These are phyloP conservation scores for Globisporangium nunn DNA, from an alignment of 352 stramenopile genomes.

Conservation along the genomic window DNA sequence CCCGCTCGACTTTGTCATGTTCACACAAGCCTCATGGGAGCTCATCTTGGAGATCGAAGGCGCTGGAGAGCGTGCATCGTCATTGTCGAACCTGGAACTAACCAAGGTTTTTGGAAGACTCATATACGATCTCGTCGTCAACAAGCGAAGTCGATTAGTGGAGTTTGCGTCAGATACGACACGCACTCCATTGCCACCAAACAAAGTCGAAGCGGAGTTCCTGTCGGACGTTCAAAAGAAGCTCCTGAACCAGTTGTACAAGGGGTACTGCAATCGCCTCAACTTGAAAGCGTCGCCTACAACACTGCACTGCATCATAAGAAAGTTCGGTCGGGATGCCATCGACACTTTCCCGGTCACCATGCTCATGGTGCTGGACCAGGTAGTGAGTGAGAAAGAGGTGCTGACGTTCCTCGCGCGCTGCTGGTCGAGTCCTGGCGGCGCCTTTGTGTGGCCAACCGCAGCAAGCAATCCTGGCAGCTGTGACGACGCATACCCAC, in stretches of 20 bases:
- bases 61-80: not conserved
- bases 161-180: not conserved
- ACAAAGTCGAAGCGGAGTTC: conserved; percentile 3
- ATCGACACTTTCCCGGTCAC: conserved; percentile 48
- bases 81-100: not conserved
- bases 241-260: conserved; percentile 62
- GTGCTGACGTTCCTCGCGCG: conserved; percentile 27
- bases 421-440: conserved; percentile 17
- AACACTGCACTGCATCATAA: conserved; percentile 41
- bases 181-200: not conserved
- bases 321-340: conserved; percentile 35
- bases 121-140: conserved; percentile 27
- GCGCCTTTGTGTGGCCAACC: conserved; percentile 33
- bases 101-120: conserved; percentile 29
- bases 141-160: conserved; percentile 27
- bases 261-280: conserved; percentile 36
- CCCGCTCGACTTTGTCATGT: conserved; percentile 36
- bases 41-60: conserved; percentile 40
- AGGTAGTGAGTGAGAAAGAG: conserved; percentile 21
- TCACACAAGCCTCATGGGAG: conserved; percentile 54
- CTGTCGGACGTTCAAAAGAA: conserved; percentile 35
- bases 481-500: not conserved
- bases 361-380: conserved; percentile 48
- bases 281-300: conserved; percentile 34
- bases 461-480: not conserved